Base-by-base conservation (phyloP, 176 grass and related monocot genomes). In the Aegilops bicornis region DNA sequence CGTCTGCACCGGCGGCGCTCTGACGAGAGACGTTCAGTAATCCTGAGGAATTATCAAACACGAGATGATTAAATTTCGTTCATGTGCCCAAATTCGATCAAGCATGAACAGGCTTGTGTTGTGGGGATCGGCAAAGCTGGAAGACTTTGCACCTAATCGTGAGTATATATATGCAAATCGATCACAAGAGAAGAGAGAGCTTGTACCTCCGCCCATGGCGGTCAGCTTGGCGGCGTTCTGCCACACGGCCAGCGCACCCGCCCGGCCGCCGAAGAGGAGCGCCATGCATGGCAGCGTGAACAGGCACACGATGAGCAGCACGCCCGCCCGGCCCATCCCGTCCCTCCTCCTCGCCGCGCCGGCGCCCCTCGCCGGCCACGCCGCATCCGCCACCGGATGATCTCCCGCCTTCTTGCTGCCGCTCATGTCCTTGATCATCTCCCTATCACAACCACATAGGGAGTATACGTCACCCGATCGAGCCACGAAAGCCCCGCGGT, bases 231-330 rank as follows among this genome's bases (percentile, higher is more conserved):
- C 2, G 6, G 82, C 77, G 45, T 32, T 73, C 5, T 82, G 88
- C 91, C 91, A 91, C 8, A 77, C 85, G 3, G 52, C 16, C 5
- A 70, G 40, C 7, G 86, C 39, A 19, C n/a, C 42, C 3, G 61
- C 50, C 24, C 10, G 10, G 1, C 61, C 75, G n/a, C 74, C 43
- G 20, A 73, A 24, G 61, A 89, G 22, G 54, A 87, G 24, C 13
- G 73, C 61, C 17, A 91, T 47, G 71, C 84, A 22, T 7, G 56
- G 56, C 56, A 59, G 71, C 9, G 39, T 39, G 59, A 91, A 16
- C 59, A 84, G 15, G 77, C 78, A 86, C 84, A 32, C 36, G 23
- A 87, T 8, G 24, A 88, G 66, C 25, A 77, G 60, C 20, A 48
- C 66, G 42, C 56, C n/a, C 12, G 16, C 4, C 17, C 20, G 29